Percentiles rank a stretch among this genome's conserved stretches.
Conservation (phyloP, 257 asterid genomes). For the Cordia subcordata region DNA sequence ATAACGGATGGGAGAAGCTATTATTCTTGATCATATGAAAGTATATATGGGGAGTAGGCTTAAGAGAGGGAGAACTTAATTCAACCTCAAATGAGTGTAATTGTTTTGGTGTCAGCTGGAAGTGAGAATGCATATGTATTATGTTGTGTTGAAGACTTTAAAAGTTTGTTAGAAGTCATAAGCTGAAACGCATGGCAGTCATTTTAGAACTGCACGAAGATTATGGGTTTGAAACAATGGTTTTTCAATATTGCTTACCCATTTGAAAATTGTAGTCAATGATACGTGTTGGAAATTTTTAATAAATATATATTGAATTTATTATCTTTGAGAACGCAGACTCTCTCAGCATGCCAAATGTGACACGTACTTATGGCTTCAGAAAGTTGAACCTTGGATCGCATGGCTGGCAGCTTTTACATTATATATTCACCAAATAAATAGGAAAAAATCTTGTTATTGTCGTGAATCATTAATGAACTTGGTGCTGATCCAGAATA, state of each 20-base stretch:
- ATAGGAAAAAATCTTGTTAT: no score
- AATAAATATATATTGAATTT: no score
- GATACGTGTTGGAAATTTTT: neutral
- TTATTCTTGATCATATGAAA: neutral
- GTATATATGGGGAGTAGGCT: neutral
- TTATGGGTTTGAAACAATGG: neutral
- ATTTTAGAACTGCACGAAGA: slow-evolving; percentile 18
- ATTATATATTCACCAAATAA: no score
- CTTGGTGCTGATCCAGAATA: no score
- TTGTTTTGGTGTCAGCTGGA: neutral
- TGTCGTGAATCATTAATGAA: no score
- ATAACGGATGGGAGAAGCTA: neutral
- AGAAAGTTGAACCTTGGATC: neutral
- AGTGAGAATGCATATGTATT: neutral
- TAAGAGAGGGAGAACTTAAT: neutral
- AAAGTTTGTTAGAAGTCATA: slow-evolving; percentile 10
- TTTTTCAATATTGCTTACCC: neutral
- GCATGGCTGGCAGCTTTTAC: neutral
- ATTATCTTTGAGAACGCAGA: neutral
- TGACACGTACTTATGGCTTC: neutral
- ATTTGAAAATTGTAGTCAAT: neutral
- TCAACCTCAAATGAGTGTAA: neutral
- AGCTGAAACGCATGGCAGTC: slow-evolving; percentile 29
- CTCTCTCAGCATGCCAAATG: neutral
- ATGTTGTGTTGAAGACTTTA: slow-evolving; percentile 24